Base-by-base conservation (phyloP, 495 filamentous ascomycete species). In the Penicillium lividum region DNA sequence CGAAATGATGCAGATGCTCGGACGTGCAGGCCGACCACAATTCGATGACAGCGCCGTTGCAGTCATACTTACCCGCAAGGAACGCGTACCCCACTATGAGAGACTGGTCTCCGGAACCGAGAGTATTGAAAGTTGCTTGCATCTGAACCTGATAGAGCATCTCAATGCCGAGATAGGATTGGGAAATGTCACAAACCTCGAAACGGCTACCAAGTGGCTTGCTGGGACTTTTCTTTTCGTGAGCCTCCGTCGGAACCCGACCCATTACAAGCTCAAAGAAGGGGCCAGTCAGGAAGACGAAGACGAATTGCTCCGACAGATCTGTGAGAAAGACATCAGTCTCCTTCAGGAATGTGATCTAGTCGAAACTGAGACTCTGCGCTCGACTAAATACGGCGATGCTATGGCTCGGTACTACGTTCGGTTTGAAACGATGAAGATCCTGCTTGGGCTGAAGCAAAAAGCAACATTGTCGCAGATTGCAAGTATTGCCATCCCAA, bases 1-100 rank as follows among this genome's bases (percentile, higher is more conserved):
- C 16, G 94, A 98, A 62, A 83, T 98, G 58, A 97, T 96, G 91
- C 94, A 98, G 68, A 98, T 98, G 94, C 82, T 98, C 30, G 94
- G 94, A 25, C 87, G 94, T 50, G 93, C 94, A 36, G 94, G 94
- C 0, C 81, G 94, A 4, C 94, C 94, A 3, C 94, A 98, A 71
- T 98, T 96, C 61, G 94, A 96, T 59, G 80, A 89, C 48, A 91
- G 77, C 61, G 93, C 91, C 18, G 83, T 86, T 25, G 94, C 91
- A 10, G 87, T 97, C 27, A 96, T 98, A 51, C 83, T 98, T 73
- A 97, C 94, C 0, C 82, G 85, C 27, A 77, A 74, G 9, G 77
- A 86, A 18, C 90, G 90, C 30, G 85, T 85, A 5, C 53, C 75
- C 22, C 82, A 86, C 34, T 98, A 97, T 67, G 86, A 97, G 64